These are phyloP conservation scores for Isoetes taiwanensis DNA, from an alignment of 75 land plant genomes.

Conservation along the genomic window DNA sequence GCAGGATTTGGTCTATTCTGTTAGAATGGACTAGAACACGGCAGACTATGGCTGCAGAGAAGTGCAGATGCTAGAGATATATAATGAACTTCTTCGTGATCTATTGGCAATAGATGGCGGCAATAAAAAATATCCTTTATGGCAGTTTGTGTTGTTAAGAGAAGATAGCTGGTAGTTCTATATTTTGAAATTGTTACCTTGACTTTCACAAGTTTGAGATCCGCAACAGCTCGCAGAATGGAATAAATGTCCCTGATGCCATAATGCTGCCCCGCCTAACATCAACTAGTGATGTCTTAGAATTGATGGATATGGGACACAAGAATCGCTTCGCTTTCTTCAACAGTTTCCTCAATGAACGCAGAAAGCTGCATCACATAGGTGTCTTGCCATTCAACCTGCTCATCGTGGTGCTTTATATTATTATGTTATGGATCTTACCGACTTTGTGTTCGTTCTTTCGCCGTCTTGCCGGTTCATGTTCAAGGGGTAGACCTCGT, in stretches of 20 bases:
- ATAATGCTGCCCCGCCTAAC: conserved; percentile 71
- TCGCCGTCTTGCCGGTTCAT: conserved; percentile 76
- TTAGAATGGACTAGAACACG: too few relatives aligned
- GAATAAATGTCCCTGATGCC: conserved; percentile 95
- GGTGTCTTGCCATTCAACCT: conserved; percentile 11
- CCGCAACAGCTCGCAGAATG: conserved; percentile 78
- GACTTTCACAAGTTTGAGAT: conserved; percentile 85
- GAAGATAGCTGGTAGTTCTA: too few relatives aligned
- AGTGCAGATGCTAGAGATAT: too few relatives aligned
- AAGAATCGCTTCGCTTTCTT: conserved; percentile 80
- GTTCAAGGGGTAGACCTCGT: conserved; percentile 75
- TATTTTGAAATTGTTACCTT: too few relatives aligned
- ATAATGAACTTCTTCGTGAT: too few relatives aligned
- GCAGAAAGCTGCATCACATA: conserved; percentile 97
- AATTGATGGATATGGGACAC: conserved; percentile 76
- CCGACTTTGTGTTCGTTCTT: background rate
- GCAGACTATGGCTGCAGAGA: too few relatives aligned
- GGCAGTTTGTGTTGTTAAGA: too few relatives aligned
- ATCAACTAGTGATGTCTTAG: conserved; percentile 80
- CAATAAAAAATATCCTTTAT: too few relatives aligned
- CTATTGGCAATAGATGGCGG: too few relatives aligned
- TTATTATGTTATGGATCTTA: too few relatives aligned
- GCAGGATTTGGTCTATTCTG: too few relatives aligned
- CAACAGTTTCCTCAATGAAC: conserved; percentile 88
- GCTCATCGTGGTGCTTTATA: too few relatives aligned